Percentiles rank a stretch among this genome's conserved stretches.
Evolutionary conservation across 2,329 filamentous ascomycete species (phyloP).

Genomic region (Tolypocladium album): DNA sequence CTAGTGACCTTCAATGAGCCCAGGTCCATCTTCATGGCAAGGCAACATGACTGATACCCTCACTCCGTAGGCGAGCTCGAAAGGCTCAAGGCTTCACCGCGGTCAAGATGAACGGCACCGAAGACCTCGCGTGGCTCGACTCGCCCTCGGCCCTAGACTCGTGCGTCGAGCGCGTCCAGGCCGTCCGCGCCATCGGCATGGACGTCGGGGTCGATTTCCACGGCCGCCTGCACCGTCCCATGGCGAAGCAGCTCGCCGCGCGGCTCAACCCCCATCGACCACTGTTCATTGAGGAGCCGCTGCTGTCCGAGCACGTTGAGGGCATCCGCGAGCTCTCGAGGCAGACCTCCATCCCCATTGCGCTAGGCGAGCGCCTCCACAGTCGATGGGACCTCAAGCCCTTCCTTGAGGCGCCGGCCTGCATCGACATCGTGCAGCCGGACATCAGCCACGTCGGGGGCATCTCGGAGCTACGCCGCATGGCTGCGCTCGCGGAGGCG

Average conservation of each 20-base stretch:
- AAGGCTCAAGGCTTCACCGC: constrained; percentile 52
- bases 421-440: constrained; percentile 63
- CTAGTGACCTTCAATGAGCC: not conserved
- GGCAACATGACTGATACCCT: not conserved
- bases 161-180: constrained; percentile 55
- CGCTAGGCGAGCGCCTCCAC: constrained; percentile 61
- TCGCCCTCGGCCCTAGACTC: constrained; percentile 52
- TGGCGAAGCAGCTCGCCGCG: constrained; percentile 67
- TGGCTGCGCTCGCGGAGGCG: constrained; percentile 33
- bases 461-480: constrained; percentile 59
- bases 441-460: constrained; percentile 64
- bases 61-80: constrained; percentile 35
- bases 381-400: constrained; percentile 64
- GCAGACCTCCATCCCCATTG: constrained; percentile 40
- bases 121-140: constrained; percentile 67
- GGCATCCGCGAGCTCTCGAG: constrained; percentile 29
- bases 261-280: constrained; percentile 58
- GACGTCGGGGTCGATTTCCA: constrained; percentile 72
- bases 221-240: constrained; percentile 66
- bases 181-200: constrained; percentile 58
- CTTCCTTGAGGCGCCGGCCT: constrained; percentile 55
- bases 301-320: constrained; percentile 53
- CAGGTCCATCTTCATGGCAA: not conserved
- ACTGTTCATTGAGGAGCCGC: constrained; percentile 53
- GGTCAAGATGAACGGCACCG: constrained; percentile 73